phyloP scores from a whole-genome alignment of 2,329 filamentous ascomycete species.

The Dactylellina leptospora region DNA sequence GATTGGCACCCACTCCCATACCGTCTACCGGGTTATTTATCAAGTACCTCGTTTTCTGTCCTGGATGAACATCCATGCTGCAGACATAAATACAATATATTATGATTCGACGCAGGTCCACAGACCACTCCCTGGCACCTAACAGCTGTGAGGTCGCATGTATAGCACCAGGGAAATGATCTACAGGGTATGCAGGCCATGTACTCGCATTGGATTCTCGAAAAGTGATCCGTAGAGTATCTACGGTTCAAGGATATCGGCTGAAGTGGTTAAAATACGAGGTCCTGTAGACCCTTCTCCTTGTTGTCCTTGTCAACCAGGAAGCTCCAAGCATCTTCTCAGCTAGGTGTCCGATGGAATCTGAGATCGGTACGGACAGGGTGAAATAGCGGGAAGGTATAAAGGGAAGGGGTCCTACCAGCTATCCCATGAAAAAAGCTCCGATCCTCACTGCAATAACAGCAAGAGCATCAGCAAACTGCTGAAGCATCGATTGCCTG shows the following conservation, averaged over 20 bases:
- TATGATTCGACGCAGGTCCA: conserved; percentile 47
- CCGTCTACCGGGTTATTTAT: conserved; percentile 25
- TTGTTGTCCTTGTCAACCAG: conserved; percentile 6
- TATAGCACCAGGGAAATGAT: conserved; percentile 35
- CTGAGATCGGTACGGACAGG: conserved; percentile 19
- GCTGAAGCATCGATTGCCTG: conserved; percentile 35
- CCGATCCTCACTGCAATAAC: conserved; percentile 41
- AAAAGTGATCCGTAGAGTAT: conserved; percentile 9
- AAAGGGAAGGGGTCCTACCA: conserved; percentile 31
- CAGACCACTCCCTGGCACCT: background rate
- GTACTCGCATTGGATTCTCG: background rate
- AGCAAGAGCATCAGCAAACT: conserved; percentile 21
- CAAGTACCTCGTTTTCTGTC: conserved; percentile 9
- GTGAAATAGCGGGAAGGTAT: conserved; percentile 26
- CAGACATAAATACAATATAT: background rate
- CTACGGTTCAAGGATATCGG: conserved; percentile 22
- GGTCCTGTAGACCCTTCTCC: conserved; percentile 14
- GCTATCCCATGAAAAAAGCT: conserved; percentile 33
- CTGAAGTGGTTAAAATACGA: conserved; percentile 43
- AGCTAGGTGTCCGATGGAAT: conserved; percentile 2
- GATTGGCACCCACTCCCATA: conserved; percentile 18
- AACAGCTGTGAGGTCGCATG: conserved; percentile 7
- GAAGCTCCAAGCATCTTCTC: conserved; percentile 18
- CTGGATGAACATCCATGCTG: conserved; percentile 30
- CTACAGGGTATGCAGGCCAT: conserved; percentile 19